These are phyloP conservation scores for Suillus brevipes DNA, from an alignment of 768 basidiomycete genomes.

Conservation along the genomic window DNA sequence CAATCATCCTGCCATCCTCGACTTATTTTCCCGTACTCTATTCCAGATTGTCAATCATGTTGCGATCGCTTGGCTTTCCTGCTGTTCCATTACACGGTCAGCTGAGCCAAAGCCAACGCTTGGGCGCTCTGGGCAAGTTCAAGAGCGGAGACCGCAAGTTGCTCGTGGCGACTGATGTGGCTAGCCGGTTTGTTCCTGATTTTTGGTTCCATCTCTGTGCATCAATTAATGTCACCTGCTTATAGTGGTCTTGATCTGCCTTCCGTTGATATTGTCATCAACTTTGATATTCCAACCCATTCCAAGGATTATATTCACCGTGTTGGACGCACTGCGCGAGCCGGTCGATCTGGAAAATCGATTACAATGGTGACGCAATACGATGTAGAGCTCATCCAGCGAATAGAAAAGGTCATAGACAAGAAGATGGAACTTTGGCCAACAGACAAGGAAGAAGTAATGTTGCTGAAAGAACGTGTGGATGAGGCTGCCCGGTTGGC, in stretches of 20 bases:
- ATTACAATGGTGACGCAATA: constrained; percentile 99
- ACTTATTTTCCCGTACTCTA: not conserved
- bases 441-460: constrained; percentile 85
- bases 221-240: not conserved
- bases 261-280: constrained; percentile 93
- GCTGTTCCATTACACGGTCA: constrained; percentile 97
- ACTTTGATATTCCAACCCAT: constrained; percentile 96
- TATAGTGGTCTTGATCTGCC: constrained; percentile 91
- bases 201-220: not conserved
- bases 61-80: constrained; percentile 89
- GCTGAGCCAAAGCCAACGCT: constrained; percentile 87
- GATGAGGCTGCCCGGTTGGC: constrained; percentile 82
- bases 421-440: constrained; percentile 92
- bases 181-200: constrained; percentile 65
- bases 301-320: constrained; percentile 99
- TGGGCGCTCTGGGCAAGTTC: constrained; percentile 93
- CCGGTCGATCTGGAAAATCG: constrained; percentile 94
- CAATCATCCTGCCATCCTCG: not conserved
- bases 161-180: constrained; percentile 95
- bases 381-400: constrained; percentile 93
- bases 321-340: constrained; percentile 95
- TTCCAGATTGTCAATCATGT: constrained; percentile 77
- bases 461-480: constrained; percentile 83
- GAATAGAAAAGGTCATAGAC: constrained; percentile 89
- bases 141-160: constrained; percentile 91